These are phyloP conservation scores for Camelina hispida DNA, from an alignment of 345 rosid genomes.

Conservation along the genomic window DNA sequence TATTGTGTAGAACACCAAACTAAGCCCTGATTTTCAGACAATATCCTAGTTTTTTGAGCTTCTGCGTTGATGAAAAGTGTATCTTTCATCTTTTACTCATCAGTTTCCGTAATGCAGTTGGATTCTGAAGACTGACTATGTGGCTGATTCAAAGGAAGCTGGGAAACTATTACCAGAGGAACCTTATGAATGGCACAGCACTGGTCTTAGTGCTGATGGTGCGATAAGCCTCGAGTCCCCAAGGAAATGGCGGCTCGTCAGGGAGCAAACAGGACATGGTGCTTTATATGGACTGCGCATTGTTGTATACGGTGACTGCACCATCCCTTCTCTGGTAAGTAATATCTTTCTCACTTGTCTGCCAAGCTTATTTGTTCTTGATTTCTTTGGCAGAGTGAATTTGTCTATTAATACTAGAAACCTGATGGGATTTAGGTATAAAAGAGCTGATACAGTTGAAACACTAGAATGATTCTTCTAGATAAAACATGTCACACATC, in stretches of 20 bases:
- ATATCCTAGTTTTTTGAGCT: not conserved
- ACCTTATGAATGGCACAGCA: conserved; percentile 83
- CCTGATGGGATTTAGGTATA: not conserved
- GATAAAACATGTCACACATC: not conserved
- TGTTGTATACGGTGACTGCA: conserved; percentile 86
- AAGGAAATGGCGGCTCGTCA: conserved; percentile 82
- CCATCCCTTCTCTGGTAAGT: conserved; percentile 87
- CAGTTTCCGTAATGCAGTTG: conserved; percentile 63
- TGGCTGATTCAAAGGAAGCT: conserved; percentile 71
- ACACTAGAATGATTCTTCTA: not conserved
- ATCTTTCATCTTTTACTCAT: conserved; percentile 9
- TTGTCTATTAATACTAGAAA: not conserved
- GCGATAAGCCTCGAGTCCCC: conserved; percentile 83
- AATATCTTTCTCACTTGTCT: conserved; percentile 12
- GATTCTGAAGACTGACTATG: conserved; percentile 84
- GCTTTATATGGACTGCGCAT: conserved; percentile 81
- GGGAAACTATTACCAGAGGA: conserved; percentile 82
- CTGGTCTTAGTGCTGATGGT: conserved; percentile 79
- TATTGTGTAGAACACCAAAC: not conserved
- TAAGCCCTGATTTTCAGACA: not conserved
- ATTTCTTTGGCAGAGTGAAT: not conserved
- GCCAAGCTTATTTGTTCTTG: conserved; percentile 1
- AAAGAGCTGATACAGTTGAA: conserved; percentile 1
- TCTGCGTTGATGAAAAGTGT: not conserved
- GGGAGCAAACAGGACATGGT: conserved; percentile 91